These are phyloP conservation scores for Amphicarpaea edgeworthii DNA, from an alignment of 306 rosid genomes.

Conservation along the genomic window DNA sequence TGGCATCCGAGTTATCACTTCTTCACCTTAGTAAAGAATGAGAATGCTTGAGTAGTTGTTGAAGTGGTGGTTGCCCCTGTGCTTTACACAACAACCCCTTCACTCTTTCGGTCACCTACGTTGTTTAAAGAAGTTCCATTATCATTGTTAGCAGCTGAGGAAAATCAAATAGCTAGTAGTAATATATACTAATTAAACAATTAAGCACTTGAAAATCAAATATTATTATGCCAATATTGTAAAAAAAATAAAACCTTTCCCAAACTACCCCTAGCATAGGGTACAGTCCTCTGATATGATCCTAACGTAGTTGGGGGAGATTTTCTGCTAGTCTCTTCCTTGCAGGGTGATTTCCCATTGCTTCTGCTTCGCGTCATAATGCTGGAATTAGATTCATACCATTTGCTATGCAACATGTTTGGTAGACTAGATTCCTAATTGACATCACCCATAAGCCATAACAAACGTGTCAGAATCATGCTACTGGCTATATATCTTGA, in stretches of 20 bases:
- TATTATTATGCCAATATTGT: background rate
- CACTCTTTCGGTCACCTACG: conserved; percentile 74
- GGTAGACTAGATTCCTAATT: conserved; percentile 96
- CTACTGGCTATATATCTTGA: conserved; percentile 10
- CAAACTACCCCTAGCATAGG: conserved; percentile 73
- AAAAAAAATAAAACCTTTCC: conserved; percentile 65
- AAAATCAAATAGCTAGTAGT: no score
- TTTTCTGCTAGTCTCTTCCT: conserved; percentile 68
- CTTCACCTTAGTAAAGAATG: conserved; percentile 72
- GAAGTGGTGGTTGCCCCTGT: conserved; percentile 68
- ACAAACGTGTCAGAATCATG: conserved; percentile 31
- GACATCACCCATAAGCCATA: conserved; percentile 28
- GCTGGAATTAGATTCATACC: conserved; percentile 60
- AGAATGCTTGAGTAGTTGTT: conserved; percentile 75
- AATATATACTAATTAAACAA: no score
- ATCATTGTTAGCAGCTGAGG: no score
- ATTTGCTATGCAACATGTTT: conserved; percentile 53
- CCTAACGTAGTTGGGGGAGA: conserved; percentile 68
- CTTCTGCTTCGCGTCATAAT: conserved; percentile 75
- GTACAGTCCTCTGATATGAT: conserved; percentile 75
- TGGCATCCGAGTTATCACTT: conserved; percentile 12
- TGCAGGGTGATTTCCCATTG: conserved; percentile 67
- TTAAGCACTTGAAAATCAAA: conserved; percentile 13
- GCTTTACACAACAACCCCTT: conserved; percentile 70
- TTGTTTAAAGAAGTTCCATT: conserved; percentile 25